phyloP scores from a whole-genome alignment of 805 yeast genomes.

The Metschnikowia bowlesiae region DNA sequence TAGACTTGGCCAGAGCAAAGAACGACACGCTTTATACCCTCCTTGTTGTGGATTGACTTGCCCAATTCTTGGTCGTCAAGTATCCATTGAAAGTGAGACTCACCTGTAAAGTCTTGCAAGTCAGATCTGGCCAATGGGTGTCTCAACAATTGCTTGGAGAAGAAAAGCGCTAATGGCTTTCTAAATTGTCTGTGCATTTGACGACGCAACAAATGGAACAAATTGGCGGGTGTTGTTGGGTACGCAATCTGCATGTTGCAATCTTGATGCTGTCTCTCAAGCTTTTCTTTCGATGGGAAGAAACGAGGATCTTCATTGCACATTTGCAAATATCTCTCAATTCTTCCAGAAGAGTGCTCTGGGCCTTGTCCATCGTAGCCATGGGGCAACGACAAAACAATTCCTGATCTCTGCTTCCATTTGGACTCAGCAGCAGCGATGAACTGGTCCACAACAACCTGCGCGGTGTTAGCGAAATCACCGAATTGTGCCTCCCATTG shows the following conservation, averaged over 20 bases:
- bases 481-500: slow-evolving; percentile 99
- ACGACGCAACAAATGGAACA: slow-evolving; percentile 96
- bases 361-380: slow-evolving; percentile 99
- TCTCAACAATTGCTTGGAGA: slow-evolving; percentile 92
- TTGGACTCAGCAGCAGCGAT: slow-evolving; percentile 95
- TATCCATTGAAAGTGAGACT: slow-evolving; percentile 91
- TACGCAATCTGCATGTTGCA: slow-evolving; percentile 97
- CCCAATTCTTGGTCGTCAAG: slow-evolving; percentile 90
- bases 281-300: slow-evolving; percentile 86
- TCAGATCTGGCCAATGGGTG: slow-evolving; percentile 87
- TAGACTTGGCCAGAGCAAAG: slow-evolving; percentile 90
- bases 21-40: slow-evolving; percentile 82
- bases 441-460: slow-evolving; percentile 95
- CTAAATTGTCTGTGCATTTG: slow-evolving; percentile 99
- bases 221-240: slow-evolving; percentile 95
- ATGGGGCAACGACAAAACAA: slow-evolving; percentile 93
- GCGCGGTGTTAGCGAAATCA: slow-evolving; percentile 99
- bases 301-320: slow-evolving; percentile 93
- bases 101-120: slow-evolving; percentile 82
- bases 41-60: slow-evolving; percentile 67
- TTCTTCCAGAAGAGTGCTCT: slow-evolving; percentile 96
- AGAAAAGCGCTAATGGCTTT: slow-evolving; percentile 79
- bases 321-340: slow-evolving; percentile 93
- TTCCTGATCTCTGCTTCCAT: slow-evolving; percentile 98
- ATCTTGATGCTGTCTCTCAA: slow-evolving; percentile 97